phyloP scores from a whole-genome alignment of 371 early-diverging fungal genomes.

The Lichtheimia ornata region DNA sequence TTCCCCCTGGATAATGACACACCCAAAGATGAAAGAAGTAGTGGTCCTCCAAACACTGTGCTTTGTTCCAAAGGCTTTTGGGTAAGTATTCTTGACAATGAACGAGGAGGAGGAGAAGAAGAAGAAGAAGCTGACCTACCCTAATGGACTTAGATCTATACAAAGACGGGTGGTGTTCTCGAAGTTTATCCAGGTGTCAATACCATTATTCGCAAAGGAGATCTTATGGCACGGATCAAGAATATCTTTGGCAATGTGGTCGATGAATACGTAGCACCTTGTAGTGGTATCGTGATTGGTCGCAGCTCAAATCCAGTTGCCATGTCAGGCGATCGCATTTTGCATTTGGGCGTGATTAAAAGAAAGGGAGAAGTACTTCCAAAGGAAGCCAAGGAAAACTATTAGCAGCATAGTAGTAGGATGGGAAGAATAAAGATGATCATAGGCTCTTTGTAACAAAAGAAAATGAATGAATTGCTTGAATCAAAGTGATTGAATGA shows the following conservation, averaged over 20 bases:
- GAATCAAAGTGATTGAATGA: background rate
- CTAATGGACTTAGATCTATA: conserved; percentile 32
- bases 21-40: conserved; percentile 6
- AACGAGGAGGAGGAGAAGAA: conserved; percentile 8
- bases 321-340: conserved; percentile 76
- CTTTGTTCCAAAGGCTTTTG: conserved; percentile 41
- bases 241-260: conserved; percentile 92
- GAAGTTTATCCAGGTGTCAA: conserved; percentile 88
- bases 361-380: conserved; percentile 44
- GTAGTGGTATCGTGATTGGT: conserved; percentile 74
- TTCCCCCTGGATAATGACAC: conserved; percentile 13
- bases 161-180: conserved; percentile 73
- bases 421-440: no score
- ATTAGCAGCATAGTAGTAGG: conserved; percentile 21
- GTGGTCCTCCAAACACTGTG: conserved; percentile 22
- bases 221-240: conserved; percentile 86
- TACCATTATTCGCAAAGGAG: conserved; percentile 84
- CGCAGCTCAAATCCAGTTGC: conserved; percentile 74
- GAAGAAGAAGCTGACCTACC: conserved; percentile 28
- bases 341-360: conserved; percentile 81
- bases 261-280: conserved; percentile 86
- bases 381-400: conserved; percentile 67
- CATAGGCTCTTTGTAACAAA: background rate
- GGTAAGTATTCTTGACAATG: conserved; percentile 39
- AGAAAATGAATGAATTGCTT: no score